Evolutionary conservation across 2,329 filamentous ascomycete genomes (phyloP), one percentile per base, ranked within the genome.

Genomic region (Xylariaceae sp.): DNA sequence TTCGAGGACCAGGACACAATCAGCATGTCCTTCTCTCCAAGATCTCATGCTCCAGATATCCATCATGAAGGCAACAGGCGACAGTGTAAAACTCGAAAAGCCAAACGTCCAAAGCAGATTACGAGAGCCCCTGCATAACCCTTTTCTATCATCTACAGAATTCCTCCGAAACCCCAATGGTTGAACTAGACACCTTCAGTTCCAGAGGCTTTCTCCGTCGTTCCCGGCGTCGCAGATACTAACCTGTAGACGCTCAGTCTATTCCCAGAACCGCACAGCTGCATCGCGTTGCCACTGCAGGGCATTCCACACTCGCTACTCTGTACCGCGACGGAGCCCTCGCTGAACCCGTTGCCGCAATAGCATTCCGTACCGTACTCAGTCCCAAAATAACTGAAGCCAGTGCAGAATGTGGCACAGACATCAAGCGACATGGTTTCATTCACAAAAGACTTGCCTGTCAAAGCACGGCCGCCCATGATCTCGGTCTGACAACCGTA

Each of bases 341-440:
- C 15, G 53, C 61, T 30, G 44, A 62, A 54, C 17, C 44, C 58
- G 30, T 63, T 54, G 2, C 67, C 69, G 41, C 70, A 72, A 68
- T 74, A 77, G 68, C 75, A 76, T 60, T 77, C 74, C 48, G 59
- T 49, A 9, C 61, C 60, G 44, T 63, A 66, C 48, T 64, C 63
- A 4, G 63, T 55, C 13, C 76, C 75, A 55, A 78, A 78, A 66
- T 75, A 77, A 54, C 70, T 71, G 65, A 70, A 78, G 5, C 65
- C 65, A 5, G 67, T 64, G 60, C 76, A 78, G 64, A 62, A 61
- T 13, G 61, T 35, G 52, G 61, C 62, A 9, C 62, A 64, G 18
- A 69, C 68, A 41, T 76, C 73, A 11, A 78, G 64, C 5, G 76
- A 75, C 74, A 77, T 74, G 52, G 60, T 66, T 17, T 62, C 54